Percentiles rank a stretch among this genome's conserved stretches.
These are phyloP conservation scores for Allodekkera sacchari DNA, from an alignment of 805 yeast species.

Conservation along the genomic window DNA sequence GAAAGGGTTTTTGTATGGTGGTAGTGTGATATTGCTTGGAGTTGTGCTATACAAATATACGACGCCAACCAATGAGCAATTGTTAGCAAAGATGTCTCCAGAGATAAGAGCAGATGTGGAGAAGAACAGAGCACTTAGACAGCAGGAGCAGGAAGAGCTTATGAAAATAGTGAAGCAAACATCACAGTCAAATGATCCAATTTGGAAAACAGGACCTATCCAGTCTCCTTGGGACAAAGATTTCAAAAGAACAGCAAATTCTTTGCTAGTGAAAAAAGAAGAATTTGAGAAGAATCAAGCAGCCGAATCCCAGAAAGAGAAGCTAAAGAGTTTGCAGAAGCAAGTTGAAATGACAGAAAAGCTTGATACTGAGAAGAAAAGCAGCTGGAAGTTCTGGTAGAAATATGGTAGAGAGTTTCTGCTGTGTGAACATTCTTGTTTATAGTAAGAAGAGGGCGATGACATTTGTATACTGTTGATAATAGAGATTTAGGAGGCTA, in stretches of 20 bases:
- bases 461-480: no score
- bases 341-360: constrained; percentile 28
- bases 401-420: no score
- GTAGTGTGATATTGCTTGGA: constrained; percentile 68
- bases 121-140: constrained; percentile 49
- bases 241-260: constrained; percentile 21
- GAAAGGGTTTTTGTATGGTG: constrained; percentile 36
- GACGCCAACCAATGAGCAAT: constrained; percentile 78
- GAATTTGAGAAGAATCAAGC: constrained; percentile 41
- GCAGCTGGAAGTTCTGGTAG: constrained; percentile 23
- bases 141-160: constrained; percentile 59
- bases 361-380: constrained; percentile 18
- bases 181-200: constrained; percentile 62
- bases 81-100: constrained; percentile 69
- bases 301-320: constrained; percentile 27
- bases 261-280: constrained; percentile 32
- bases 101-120: constrained; percentile 74
- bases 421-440: no score
- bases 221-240: constrained; percentile 60
- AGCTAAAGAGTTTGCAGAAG: constrained; percentile 32
- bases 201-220: constrained; percentile 74
- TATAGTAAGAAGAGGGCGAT: no score
- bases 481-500: no score
- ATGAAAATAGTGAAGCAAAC: constrained; percentile 61
- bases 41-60: constrained; percentile 60